A percentile compares a stretch with the other conserved stretches of the same genome.
These are phyloP conservation scores for Apiospora malaysiana DNA, from an alignment of 2,329 filamentous ascomycete species.

Conservation along the genomic window DNA sequence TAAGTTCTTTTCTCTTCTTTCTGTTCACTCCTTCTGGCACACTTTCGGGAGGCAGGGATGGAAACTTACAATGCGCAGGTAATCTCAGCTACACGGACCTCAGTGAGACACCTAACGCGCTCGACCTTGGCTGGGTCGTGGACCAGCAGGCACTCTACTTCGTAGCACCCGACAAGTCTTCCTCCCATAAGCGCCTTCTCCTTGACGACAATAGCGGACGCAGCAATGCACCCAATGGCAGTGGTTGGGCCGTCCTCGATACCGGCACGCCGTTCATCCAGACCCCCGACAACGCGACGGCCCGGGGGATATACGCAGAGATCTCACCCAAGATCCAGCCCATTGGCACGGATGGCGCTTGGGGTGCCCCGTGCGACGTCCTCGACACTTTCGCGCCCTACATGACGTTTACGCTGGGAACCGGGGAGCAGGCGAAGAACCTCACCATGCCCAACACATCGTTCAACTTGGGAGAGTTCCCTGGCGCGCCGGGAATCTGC, in stretches of 20 bases:
- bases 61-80: conserved; percentile 39
- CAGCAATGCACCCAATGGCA: no score
- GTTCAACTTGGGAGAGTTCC: conserved; percentile 43
- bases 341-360: conserved; percentile 39
- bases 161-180: conserved; percentile 29
- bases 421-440: conserved; percentile 16
- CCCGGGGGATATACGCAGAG: conserved; percentile 34
- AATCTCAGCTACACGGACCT: conserved; percentile 33
- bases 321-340: conserved; percentile 39
- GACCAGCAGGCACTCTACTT: conserved; percentile 30
- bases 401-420: conserved; percentile 40
- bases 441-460: conserved; percentile 37
- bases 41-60: no score
- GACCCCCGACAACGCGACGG: no score
- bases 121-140: conserved; percentile 33
- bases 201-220: conserved; percentile 39
- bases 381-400: conserved; percentile 37
- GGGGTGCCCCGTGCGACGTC: conserved; percentile 41
- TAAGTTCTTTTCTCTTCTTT: no score
- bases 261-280: conserved; percentile 31
- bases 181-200: conserved; percentile 31
- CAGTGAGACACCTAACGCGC: no score
- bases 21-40: no score
- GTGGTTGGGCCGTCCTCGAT: conserved; percentile 25
- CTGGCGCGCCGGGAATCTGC: conserved; percentile 36